phyloP scores from a whole-genome alignment of 177 flowering plant species.

The Vitis hybrid region DNA sequence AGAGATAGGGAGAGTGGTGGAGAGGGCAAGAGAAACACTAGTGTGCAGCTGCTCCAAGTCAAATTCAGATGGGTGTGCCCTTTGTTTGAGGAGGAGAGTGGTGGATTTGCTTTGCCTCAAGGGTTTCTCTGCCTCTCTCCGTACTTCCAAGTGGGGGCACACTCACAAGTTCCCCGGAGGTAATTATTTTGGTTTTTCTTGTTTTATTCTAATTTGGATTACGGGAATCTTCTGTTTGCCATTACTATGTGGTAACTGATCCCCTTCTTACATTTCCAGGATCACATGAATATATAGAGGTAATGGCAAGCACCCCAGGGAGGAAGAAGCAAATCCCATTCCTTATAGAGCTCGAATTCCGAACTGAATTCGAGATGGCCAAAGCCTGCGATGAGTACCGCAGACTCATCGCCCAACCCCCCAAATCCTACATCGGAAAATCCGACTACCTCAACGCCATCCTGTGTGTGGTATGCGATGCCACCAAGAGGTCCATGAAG shows the following conservation, averaged over 20 bases:
- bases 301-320: conserved; percentile 18
- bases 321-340: conserved; percentile 22
- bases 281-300: conserved; percentile 35
- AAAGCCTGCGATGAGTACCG: conserved; percentile 33
- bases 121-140: conserved; percentile 29
- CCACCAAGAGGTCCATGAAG: conserved; percentile 29
- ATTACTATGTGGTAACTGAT: too few relatives aligned
- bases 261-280: conserved; percentile 9
- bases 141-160: conserved; percentile 35
- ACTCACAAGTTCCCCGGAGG: conserved; percentile 33
- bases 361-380: conserved; percentile 33
- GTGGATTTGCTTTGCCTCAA: conserved; percentile 21
- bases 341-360: conserved; percentile 29
- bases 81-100: conserved; percentile 25
- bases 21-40: conserved; percentile 11
- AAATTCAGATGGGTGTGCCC: conserved; percentile 13
- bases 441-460: conserved; percentile 25
- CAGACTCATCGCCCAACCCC: conserved; percentile 17
- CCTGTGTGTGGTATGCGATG: conserved; percentile 24
- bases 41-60: conserved; percentile 23
- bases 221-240: neutral
- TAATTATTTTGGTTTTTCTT: neutral
- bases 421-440: conserved; percentile 28
- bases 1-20: conserved; percentile 22
- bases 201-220: neutral